Conservation (phyloP, 2,329 filamentous ascomycete genomes). For the Septoria petroselini region DNA sequence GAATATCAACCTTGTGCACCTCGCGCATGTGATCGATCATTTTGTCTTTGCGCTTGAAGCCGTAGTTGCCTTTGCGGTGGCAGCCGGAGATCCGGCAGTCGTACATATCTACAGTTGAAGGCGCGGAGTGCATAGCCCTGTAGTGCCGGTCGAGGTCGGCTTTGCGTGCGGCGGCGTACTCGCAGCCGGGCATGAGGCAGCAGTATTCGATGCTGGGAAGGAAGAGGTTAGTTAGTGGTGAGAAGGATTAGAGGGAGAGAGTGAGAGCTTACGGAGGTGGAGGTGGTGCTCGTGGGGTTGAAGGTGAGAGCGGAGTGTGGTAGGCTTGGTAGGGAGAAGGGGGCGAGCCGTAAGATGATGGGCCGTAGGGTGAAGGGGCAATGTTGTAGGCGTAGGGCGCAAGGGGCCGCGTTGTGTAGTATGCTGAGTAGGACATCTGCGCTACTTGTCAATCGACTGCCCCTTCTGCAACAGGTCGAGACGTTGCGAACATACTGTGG, state of each 20-base stretch:
- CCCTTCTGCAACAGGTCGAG: too few species aligned
- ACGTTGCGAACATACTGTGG: background rate
- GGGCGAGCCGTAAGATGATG: slow-evolving; percentile 5
- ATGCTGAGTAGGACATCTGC: slow-evolving; percentile 8
- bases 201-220: slow-evolving; percentile 5
- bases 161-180: slow-evolving; percentile 42
- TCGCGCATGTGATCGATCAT: slow-evolving; percentile 56
- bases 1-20: slow-evolving; percentile 52
- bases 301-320: background rate
- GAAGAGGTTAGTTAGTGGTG: background rate
- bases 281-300: background rate
- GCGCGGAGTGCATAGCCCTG: slow-evolving; percentile 45
- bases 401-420: background rate
- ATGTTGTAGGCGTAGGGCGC: background rate
- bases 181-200: slow-evolving; percentile 21
- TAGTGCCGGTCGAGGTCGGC: slow-evolving; percentile 52
- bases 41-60: slow-evolving; percentile 58
- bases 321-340: slow-evolving; percentile 4
- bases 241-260: background rate
- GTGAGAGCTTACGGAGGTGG: background rate
- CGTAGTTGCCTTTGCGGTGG: slow-evolving; percentile 44
- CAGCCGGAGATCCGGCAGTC: slow-evolving; percentile 48
- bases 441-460: background rate
- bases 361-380: background rate
- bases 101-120: slow-evolving; percentile 29